Base-by-base conservation (phyloP, 2,329 filamentous ascomycete genomes). In the Neofusicoccum parvum region DNA sequence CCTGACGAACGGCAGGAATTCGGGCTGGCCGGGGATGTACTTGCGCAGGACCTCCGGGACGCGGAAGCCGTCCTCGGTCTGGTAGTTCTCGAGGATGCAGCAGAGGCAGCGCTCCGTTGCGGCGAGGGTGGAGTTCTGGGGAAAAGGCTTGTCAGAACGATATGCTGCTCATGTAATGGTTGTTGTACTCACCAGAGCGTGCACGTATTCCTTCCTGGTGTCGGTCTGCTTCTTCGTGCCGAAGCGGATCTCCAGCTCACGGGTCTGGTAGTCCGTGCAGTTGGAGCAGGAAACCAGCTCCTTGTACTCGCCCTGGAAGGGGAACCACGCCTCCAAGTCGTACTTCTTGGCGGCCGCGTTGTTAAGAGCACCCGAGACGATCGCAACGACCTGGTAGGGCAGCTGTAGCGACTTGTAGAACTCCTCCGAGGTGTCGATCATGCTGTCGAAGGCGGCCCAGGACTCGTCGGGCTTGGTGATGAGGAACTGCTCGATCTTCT, bases 261-360 rank as follows among this genome's bases (percentile, higher is more conserved):
- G 87, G 27, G 92, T 93, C 83, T 99, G 95, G 83, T 98, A 98
- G 78, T 98, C 94, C 50, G 92, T 96, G 83, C 95, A 99, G 82
- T 99, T 99, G 68, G 92, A 96, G 86, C 94, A 97, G 20, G 92
- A 96, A 59, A 98, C 95, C 34, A 99, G 87, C 82, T 98, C 95
- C 69, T 98, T 98, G 86, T 98, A 99, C 80, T 98, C 95, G 72
- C 91, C 91, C 79, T 98, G 94, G 84, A 91, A 96, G 15, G 92
- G 93, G 79, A 96, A 97, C 92, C 93, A 96, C 2, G 95, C 94
- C 78, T 99, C 95, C 23, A 99, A 85, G 75, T 99, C 95, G 77
- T 90, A 94, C 81, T 98, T 99, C 86, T 97, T 97, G 34, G 92
- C 68, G 2, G 75, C 74, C 0, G 75, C 74, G 64, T 78, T 76